Evolutionary conservation across 1,139 yeast species (phyloP), one percentile per base, ranked within the genome.

Genomic region (Saccharomyces pastorianus): DNA sequence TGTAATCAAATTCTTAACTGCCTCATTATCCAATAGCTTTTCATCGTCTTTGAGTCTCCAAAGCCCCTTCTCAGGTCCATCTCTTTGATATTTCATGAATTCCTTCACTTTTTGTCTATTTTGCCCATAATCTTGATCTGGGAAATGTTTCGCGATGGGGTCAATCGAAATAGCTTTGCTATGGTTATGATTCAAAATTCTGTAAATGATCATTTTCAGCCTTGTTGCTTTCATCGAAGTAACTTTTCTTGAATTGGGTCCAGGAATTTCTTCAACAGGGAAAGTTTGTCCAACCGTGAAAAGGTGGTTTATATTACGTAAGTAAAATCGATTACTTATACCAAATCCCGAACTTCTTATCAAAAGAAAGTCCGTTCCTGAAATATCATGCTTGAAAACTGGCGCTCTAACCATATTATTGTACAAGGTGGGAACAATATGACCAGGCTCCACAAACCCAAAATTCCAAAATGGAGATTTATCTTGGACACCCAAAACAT

Each of bases 381-480:
- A 76, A 0, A 84, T 78, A 46, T 89, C 95, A 65, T 95, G 99
- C 64, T 84, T 84, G 73, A 89, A 93, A 3, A 93, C 80, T 0
- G 99, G 99, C 0, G 99, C 98, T 58, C 99, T 76, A 6, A 86
- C 73, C 86, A 95, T 84, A 62, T 90, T 87, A 68, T 93, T 95
- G 72, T 95, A 95, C 53, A 93, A 73, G 0, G 99, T 88, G 0
- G 98, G 98, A 1, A 91, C 97, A 56, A 89, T 82, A 62, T 86
- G 89, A 3, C 99, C 99, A 2, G 91, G 88, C 51, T 90, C 96
- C 13, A 95, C 98, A 71, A 87, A 88, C 1, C 99, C 99, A 74
- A 90, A 95, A 68, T 91, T 93, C 99, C 99, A 95, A 67, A 93
- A 95, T 11, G 99, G 98, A 9, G 96, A 88, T 62, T 96, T 79